Evolutionary conservation across 805 yeast species (phyloP).

Genomic region (Millerozyma acaciae): DNA sequence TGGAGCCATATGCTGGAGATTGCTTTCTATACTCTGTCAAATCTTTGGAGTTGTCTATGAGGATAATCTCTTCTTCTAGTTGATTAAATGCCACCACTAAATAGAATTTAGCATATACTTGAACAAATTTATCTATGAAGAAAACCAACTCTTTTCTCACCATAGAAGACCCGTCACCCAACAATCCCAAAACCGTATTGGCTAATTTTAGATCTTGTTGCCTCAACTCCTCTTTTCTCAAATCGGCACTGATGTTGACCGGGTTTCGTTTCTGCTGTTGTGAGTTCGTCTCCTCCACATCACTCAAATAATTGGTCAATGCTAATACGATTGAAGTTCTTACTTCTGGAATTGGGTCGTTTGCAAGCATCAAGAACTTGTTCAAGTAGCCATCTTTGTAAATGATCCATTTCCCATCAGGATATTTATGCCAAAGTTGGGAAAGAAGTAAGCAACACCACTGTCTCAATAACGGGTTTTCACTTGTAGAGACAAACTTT

Average conservation of each 20-base stretch:
- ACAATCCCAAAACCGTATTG: slow-evolving; percentile 57
- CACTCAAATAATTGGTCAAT: slow-evolving; percentile 63
- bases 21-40: slow-evolving; percentile 62
- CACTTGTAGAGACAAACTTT: slow-evolving; percentile 63
- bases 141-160: slow-evolving; percentile 83
- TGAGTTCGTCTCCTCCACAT: slow-evolving; percentile 16
- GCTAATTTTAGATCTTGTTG: slow-evolving; percentile 72
- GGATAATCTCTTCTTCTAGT: slow-evolving; percentile 71
- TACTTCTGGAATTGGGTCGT: slow-evolving; percentile 94
- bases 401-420: slow-evolving; percentile 71
- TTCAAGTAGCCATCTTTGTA: slow-evolving; percentile 60
- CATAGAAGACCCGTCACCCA: slow-evolving; percentile 85
- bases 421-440: slow-evolving; percentile 67
- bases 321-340: slow-evolving; percentile 79
- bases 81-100: slow-evolving; percentile 84
- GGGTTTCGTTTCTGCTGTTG: slow-evolving; percentile 10
- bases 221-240: slow-evolving; percentile 46
- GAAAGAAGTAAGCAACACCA: slow-evolving; percentile 85
- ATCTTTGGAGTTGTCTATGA: slow-evolving; percentile 56
- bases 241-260: slow-evolving; percentile 21
- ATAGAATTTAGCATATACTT: slow-evolving; percentile 68
- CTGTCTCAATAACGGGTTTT: slow-evolving; percentile 82
- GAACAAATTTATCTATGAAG: slow-evolving; percentile 70
- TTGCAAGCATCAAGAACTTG: slow-evolving; percentile 53
- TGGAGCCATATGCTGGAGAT: slow-evolving; percentile 82